Conservation (phyloP, 2,329 filamentous ascomycete genomes). For the Emmonsiellopsis sp. region DNA sequence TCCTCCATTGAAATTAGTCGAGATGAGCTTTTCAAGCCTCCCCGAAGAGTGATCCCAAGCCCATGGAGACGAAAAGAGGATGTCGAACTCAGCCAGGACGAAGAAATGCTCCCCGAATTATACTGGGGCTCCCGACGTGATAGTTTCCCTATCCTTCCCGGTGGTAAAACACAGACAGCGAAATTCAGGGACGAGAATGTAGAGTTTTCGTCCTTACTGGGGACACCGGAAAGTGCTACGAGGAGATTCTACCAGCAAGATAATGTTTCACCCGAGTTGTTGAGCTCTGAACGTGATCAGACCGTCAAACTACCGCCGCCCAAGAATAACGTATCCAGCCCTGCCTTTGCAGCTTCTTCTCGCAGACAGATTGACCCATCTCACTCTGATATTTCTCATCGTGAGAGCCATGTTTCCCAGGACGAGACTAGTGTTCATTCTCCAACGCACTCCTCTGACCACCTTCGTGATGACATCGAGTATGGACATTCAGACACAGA, state of each 20-base stretch:
- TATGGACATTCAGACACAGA: too few relatives aligned
- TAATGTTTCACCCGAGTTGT: background rate
- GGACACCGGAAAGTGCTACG: slow-evolving; percentile 12
- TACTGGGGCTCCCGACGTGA: slow-evolving; percentile 22
- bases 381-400: background rate
- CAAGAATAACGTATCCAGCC: background rate
- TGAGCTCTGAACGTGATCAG: background rate
- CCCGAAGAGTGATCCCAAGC: slow-evolving; percentile 20
- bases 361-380: background rate
- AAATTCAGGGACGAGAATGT: slow-evolving; percentile 12
- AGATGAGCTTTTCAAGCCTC: slow-evolving; percentile 14
- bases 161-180: slow-evolving; percentile 11
- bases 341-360: background rate
- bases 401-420: too few relatives aligned
- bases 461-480: too few relatives aligned
- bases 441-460: too few relatives aligned
- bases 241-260: slow-evolving; percentile 8
- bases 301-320: too few relatives aligned
- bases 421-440: too few relatives aligned
- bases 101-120: slow-evolving; percentile 20
- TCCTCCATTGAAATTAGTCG: slow-evolving; percentile 13
- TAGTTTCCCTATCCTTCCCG: slow-evolving; percentile 13
- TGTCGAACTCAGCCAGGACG: slow-evolving; percentile 15
- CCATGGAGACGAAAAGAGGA: slow-evolving; percentile 24
- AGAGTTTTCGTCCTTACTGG: slow-evolving; percentile 12